Evolutionary conservation across 169 alveolate genomes (phyloP).

Genomic region (Theileria annulata): DNA sequence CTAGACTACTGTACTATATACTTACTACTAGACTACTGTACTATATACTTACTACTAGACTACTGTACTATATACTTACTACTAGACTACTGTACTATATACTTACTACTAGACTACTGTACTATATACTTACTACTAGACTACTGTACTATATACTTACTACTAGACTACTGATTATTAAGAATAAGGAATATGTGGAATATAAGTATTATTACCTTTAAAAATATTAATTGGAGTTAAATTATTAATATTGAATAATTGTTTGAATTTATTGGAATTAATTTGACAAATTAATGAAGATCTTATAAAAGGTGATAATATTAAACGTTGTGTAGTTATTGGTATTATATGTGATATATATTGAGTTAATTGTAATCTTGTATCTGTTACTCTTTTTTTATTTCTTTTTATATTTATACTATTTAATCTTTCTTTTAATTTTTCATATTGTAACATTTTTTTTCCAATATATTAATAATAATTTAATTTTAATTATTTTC

Average conservation of each 20-base stretch:
- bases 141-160: not conserved
- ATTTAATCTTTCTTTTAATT: slow-evolving; percentile 43
- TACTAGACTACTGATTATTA: too few species aligned
- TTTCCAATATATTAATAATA: too few species aligned
- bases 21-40: too few species aligned
- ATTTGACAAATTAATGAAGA: slow-evolving; percentile 31
- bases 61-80: too few species aligned
- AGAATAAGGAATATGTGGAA: too few species aligned
- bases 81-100: too few species aligned
- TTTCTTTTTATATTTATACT: slow-evolving; percentile 40
- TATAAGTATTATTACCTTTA: slow-evolving; percentile 56
- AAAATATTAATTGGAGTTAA: slow-evolving; percentile 42
- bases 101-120: too few species aligned
- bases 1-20: too few species aligned
- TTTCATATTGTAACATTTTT: slow-evolving; percentile 34
- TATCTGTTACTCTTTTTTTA: slow-evolving; percentile 59
- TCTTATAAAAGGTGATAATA: slow-evolving; percentile 59
- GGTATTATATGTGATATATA: slow-evolving; percentile 63
- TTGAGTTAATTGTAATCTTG: slow-evolving; percentile 52
- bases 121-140: too few species aligned
- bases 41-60: too few species aligned
- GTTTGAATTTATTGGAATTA: slow-evolving; percentile 12
- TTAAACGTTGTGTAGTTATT: slow-evolving; percentile 37
- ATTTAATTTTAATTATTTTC: too few species aligned
- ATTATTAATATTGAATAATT: not conserved